Conservation (phyloP, 805 yeast species). For the Ascoidea rubescens region DNA sequence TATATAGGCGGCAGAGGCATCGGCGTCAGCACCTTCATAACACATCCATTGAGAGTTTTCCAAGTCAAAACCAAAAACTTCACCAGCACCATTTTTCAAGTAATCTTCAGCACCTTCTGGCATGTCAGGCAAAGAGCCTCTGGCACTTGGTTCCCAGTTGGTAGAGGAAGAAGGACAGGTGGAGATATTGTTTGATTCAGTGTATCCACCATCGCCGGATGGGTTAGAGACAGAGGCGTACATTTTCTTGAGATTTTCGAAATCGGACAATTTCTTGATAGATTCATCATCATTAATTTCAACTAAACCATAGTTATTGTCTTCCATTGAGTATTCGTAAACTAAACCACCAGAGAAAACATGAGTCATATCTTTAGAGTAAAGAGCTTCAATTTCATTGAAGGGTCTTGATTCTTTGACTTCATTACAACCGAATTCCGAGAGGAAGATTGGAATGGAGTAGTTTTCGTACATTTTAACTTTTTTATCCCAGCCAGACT, state of each 20-base stretch:
- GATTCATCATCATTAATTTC: slow-evolving; percentile 30
- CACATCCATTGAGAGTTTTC: neutral
- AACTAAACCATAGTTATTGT: slow-evolving; percentile 71
- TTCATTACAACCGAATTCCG: slow-evolving; percentile 79
- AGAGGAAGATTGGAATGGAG: slow-evolving; percentile 67
- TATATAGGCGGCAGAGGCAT: neutral
- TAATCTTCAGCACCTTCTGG: slow-evolving; percentile 61
- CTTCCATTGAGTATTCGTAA: slow-evolving; percentile 76
- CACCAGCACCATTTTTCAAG: slow-evolving; percentile 49
- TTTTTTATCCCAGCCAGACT: slow-evolving; percentile 61
- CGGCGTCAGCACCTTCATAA: neutral
- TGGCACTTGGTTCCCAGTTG: slow-evolving; percentile 3
- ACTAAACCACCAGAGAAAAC: slow-evolving; percentile 92
- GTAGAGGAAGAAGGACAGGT: slow-evolving; percentile 42
- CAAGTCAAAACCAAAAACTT: neutral
- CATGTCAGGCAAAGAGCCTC: slow-evolving; percentile 29
- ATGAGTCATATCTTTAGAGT: slow-evolving; percentile 58
- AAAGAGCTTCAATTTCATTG: slow-evolving; percentile 62
- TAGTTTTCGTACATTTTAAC: slow-evolving; percentile 53
- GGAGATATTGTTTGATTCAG: slow-evolving; percentile 29
- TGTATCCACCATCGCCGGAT: slow-evolving; percentile 60
- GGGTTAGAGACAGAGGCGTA: slow-evolving; percentile 44
- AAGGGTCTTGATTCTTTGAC: slow-evolving; percentile 45
- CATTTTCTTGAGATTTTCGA: slow-evolving; percentile 36
- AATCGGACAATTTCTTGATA: slow-evolving; percentile 45